Conservation (phyloP, 768 basidiomycete genomes). For the Tricholoma matsutake region DNA sequence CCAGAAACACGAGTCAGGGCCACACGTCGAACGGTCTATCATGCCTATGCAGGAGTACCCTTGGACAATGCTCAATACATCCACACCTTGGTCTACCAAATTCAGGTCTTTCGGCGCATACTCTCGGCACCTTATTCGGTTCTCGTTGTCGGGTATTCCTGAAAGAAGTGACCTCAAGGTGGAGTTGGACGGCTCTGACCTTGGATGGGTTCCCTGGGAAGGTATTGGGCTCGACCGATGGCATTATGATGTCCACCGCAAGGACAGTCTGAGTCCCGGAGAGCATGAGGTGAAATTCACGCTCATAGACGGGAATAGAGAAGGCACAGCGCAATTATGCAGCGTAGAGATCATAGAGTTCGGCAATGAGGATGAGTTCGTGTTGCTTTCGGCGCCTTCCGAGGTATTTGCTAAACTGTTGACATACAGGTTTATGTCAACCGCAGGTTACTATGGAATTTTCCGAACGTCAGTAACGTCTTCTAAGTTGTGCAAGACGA, state of each 20-base stretch:
- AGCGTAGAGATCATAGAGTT: slow-evolving; percentile 74
- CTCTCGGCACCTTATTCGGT: slow-evolving; percentile 56
- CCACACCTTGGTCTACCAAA: slow-evolving; percentile 52
- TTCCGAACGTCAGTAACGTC: slow-evolving; percentile 66
- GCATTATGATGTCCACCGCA: slow-evolving; percentile 62
- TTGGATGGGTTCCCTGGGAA: slow-evolving; percentile 54
- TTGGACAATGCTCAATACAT: slow-evolving; percentile 68
- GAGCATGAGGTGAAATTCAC: slow-evolving; percentile 58
- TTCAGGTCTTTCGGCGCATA: slow-evolving; percentile 68
- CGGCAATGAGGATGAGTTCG: slow-evolving; percentile 59
- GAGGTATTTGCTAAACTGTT: background rate
- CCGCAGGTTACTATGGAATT: slow-evolving; percentile 56
- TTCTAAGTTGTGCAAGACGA: background rate
- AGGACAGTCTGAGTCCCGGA: slow-evolving; percentile 42
- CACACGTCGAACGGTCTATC: slow-evolving; percentile 59
- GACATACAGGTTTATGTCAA: slow-evolving; percentile 51
- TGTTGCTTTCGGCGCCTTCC: slow-evolving; percentile 3
- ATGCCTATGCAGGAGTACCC: slow-evolving; percentile 78
- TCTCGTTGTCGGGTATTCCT: slow-evolving; percentile 74
- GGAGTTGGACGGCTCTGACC: slow-evolving; percentile 55
- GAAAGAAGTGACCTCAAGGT: slow-evolving; percentile 49
- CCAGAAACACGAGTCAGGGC: slow-evolving; percentile 13
- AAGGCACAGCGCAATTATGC: slow-evolving; percentile 69
- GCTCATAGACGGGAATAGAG: slow-evolving; percentile 43
- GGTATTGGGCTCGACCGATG: slow-evolving; percentile 69